Base-by-base conservation (phyloP, 139 green algal genomes). In the Zygnema circumcarinatum region DNA sequence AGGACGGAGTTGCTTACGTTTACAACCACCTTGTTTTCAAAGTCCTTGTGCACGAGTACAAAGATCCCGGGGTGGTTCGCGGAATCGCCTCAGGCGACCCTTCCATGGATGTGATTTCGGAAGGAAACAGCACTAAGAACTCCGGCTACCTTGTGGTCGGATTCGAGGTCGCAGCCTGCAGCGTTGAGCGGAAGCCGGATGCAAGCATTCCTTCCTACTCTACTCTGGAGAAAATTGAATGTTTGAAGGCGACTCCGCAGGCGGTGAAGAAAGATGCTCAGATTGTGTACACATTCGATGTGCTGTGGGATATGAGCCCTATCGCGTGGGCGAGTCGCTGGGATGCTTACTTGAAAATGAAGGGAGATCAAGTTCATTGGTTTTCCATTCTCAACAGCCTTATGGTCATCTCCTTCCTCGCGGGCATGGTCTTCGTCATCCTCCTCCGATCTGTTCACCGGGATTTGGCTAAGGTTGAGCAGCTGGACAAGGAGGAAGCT, bases 311-410 rank as follows among this genome's bases (percentile, higher is more conserved):
- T 87, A 80, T 92, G 76, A 94, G 82, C 38, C 89, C 95, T 29
- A 96, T 97, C 73, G 92, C 93, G 76, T 99, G 96, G 96, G 94
- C 95, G 3, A 94, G 89, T 0, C 94, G 96, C 41, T 99, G 96
- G 96, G 96, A 99, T 84, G 94, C 95, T 0, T 99, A 98, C 89
- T 94, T 99, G 87, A 93, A 94, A 75, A 98, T 98, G 96, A 94
- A 38, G 29, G 90, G 78, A 38, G 87, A 92, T 25, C 72, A 87
- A 62, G 93, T 98, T 40, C 96, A 99, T 93, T 99, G 96, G 96
- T 98, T 98, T 92, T 95, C 90, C 88, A 98, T 99, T 92, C 85
- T 98, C 31, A 98, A 99, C 94, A 94, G 86, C n/a, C 76, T 98
- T 76, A 94, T 98, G 90, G 95, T 99, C 35, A 94, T 98, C 75